These are phyloP conservation scores for Panicum miliaceum DNA, from an alignment of 176 grass and related monocot species.

Conservation along the genomic window DNA sequence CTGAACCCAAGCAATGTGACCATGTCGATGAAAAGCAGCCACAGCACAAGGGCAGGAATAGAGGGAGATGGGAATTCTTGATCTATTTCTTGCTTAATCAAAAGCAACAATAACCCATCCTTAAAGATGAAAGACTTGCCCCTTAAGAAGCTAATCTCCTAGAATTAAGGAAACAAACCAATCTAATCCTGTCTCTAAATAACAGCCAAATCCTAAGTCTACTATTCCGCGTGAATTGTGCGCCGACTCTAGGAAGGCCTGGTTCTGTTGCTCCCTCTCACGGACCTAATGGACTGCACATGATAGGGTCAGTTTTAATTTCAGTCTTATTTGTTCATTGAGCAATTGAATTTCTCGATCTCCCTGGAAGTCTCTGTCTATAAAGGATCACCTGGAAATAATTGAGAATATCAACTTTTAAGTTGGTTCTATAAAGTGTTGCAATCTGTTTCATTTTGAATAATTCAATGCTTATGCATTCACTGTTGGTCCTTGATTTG, in stretches of 20 bases:
- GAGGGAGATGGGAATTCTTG: not conserved
- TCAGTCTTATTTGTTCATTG: not conserved
- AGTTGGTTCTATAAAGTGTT: constrained; percentile 1
- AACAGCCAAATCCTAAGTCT: not conserved
- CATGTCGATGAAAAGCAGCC: not conserved
- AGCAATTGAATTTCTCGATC: constrained; percentile 19
- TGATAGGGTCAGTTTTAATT: not conserved
- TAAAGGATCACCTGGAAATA: not conserved
- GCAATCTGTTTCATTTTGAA: not conserved
- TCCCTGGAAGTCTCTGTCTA: not conserved
- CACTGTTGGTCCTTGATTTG: not conserved
- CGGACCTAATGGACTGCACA: not conserved
- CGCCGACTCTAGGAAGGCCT: not conserved
- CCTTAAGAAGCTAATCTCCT: not conserved
- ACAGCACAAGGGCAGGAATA: not conserved
- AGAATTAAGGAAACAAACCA: not conserved
- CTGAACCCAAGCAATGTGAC: not conserved
- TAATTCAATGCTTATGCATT: not conserved
- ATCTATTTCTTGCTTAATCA: not conserved
- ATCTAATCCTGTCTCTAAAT: not conserved
- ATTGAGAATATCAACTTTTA: constrained; percentile 11
- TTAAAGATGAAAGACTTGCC: not conserved
- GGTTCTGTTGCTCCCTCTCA: not conserved
- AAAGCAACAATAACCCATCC: not conserved
- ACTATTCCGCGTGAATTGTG: not conserved